Evolutionary conservation across 2,329 filamentous ascomycete genomes (phyloP).

Genomic region (Cercospora nicotianae): DNA sequence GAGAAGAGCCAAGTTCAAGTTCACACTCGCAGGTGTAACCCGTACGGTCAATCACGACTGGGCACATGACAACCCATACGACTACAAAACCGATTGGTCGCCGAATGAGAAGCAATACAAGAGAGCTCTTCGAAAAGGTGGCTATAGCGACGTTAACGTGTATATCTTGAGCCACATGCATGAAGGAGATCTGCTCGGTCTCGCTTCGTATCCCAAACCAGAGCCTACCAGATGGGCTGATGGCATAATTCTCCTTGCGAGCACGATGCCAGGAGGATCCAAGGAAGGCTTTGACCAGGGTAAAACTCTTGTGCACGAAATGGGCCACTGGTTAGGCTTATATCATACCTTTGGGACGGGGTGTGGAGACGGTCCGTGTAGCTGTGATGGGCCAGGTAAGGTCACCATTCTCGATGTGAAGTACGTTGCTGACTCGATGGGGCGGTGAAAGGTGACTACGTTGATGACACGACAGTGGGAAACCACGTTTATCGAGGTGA

Average conservation of each 20-base stretch:
- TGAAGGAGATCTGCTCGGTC: neutral
- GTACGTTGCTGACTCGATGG: neutral
- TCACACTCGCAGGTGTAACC: neutral
- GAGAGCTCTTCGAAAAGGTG: neutral
- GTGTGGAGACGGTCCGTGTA: neutral
- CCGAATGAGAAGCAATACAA: neutral
- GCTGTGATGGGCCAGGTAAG: neutral
- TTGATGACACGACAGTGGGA: neutral
- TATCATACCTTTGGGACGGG: neutral
- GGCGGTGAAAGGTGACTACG: neutral
- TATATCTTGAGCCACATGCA: neutral
- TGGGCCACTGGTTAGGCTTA: neutral
- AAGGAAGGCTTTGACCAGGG: neutral
- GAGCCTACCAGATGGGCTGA: neutral
- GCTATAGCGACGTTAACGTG: neutral
- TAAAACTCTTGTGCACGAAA: neutral
- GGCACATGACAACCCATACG: neutral
- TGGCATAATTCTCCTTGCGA: neutral
- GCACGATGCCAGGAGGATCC: neutral
- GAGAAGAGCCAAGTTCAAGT: neutral
- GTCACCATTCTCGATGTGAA: neutral
- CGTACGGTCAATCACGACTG: neutral
- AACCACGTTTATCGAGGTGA: neutral
- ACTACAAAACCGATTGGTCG: neutral
- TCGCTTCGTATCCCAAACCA: neutral